Percentiles rank a stretch among this genome's conserved stretches.
phyloP scores from a whole-genome alignment of 768 basidiomycete species.

The Tricholoma sp. region DNA sequence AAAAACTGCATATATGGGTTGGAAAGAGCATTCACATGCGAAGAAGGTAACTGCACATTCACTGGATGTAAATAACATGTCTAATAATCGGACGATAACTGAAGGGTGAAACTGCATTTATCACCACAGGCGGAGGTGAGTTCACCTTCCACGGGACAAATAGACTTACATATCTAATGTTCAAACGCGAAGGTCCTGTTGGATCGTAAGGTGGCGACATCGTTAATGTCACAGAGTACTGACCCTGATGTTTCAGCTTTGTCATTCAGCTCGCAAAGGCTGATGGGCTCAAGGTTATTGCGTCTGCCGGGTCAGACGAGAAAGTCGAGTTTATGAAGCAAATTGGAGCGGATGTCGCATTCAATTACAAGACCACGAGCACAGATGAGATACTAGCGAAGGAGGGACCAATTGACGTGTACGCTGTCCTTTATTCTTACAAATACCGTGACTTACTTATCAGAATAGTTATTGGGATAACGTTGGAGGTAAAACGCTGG shows the following conservation, averaged over 20 bases:
- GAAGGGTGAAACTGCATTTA: constrained; percentile 37
- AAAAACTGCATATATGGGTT: constrained; percentile 33
- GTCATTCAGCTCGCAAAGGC: constrained; percentile 24
- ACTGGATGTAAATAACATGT: background rate
- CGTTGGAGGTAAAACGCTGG: constrained; percentile 57
- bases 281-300: constrained; percentile 36
- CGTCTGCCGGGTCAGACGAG: constrained; percentile 33
- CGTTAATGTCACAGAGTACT: background rate
- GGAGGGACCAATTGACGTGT: constrained; percentile 38
- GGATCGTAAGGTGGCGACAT: constrained; percentile 42
- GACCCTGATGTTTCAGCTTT: background rate
- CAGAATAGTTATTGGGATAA: constrained; percentile 46
- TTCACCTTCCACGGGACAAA: background rate
- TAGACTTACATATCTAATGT: background rate
- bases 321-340: constrained; percentile 32
- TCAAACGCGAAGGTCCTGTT: constrained; percentile 34
- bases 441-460: background rate
- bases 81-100: background rate
- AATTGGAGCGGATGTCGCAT: constrained; percentile 31
- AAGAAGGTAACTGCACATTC: constrained; percentile 24
- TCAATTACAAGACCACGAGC: constrained; percentile 22
- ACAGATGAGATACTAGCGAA: constrained; percentile 24
- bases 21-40: constrained; percentile 34
- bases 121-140: constrained; percentile 34
- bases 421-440: constrained; percentile 5